Evolutionary conservation across 441 rosid genomes (phyloP), one percentile per base, ranked within the genome.

Genomic region (Pelargonium fulgidum): DNA sequence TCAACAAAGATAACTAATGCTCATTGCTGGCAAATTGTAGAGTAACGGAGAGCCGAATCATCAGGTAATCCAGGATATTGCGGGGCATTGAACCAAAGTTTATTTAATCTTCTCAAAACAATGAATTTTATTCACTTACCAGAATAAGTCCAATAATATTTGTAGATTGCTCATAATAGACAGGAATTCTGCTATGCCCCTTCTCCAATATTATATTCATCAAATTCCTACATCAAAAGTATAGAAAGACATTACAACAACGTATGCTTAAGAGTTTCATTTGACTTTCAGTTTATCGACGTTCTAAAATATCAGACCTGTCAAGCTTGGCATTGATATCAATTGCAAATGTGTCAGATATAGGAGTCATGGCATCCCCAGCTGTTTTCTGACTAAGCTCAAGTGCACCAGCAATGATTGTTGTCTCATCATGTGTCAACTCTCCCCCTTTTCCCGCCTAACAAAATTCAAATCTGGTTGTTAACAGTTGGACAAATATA

Each of bases 391-490:
- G 93, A 7, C 86, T 68, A 68, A 91, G 94, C 68, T 88, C 96
- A 75, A 93, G 98, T 70, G 98, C 98, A 77, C 97, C 98, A 14
- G 89, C 90, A 68, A 93, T 89, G 73, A 93, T 93, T 12, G 92
- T 93, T 6, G 97, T 93, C 77, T 91, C 98, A 47, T 91, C 94
- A 73, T 78, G 96, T 0, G 97, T 90, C 80, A 92, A 69, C 73
- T 92, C 98, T 66, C 98, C 98, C 42, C 97, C 96, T 76, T 93
- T 93, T 48, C 97, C 98, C 45, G 98, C 98, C 98, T 89, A 81
- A 62, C 3, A 54, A 56, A 50, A 36, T 20, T 17, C 64, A 58
- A 59, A 61, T 17, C 66, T 48, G 44, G 29, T 29, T 65, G 20
- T 61, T 22, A 36, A 44, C 19, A 67, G 26, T 42, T 56, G 36